These are phyloP conservation scores for Entomortierella lignicola DNA, from an alignment of 192 early-diverging fungal genomes.

Conservation along the genomic window DNA sequence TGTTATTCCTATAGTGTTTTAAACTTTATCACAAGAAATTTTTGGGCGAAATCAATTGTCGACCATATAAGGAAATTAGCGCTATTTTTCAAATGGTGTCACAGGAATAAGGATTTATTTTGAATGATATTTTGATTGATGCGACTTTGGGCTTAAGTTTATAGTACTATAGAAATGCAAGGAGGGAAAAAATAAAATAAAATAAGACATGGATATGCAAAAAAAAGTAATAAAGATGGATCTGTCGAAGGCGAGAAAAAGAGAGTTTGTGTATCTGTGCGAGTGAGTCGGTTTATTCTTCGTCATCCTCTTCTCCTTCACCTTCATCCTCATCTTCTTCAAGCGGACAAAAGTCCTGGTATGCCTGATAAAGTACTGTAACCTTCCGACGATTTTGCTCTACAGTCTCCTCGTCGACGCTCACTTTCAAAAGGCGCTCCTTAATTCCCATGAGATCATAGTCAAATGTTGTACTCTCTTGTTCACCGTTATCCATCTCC, in stretches of 20 bases:
- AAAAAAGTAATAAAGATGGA: neutral
- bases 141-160: neutral
- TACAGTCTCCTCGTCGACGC: conserved; percentile 27
- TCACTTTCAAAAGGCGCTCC: conserved; percentile 18
- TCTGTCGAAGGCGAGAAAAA: neutral
- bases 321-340: conserved; percentile 37
- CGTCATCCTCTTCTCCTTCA: conserved; percentile 23
- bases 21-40: neutral
- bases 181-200: neutral
- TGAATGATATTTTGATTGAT: too few relatives aligned
- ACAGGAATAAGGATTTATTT: too few relatives aligned
- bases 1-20: neutral
- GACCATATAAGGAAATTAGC: conserved; percentile 6
- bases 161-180: neutral
- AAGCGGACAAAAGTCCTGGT: conserved; percentile 48
- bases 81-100: neutral
- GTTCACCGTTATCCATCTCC: conserved; percentile 31
- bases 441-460: conserved; percentile 52
- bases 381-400: conserved; percentile 50
- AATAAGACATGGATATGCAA: conserved; percentile 3
- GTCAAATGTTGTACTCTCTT: conserved; percentile 45
- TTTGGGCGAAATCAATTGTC: conserved; percentile 2
- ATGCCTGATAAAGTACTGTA: conserved; percentile 31
- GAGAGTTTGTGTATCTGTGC: too few relatives aligned
- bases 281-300: too few relatives aligned